These are phyloP conservation scores for Jaminaea rosea DNA, from an alignment of 1,284 basidiomycete genomes.

Conservation along the genomic window DNA sequence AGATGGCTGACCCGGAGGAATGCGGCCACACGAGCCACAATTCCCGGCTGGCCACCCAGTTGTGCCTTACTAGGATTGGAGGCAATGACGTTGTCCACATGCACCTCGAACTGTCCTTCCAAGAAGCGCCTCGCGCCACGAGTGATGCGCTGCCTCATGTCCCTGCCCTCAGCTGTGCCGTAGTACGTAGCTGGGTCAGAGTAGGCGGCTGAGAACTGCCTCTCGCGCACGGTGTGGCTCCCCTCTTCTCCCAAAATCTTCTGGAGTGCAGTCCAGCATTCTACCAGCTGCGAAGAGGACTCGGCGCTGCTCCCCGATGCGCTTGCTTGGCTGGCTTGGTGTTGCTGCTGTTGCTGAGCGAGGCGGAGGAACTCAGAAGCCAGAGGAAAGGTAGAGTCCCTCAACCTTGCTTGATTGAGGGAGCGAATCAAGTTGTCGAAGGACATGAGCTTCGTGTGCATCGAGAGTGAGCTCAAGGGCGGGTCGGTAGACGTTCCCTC, in stretches of 20 bases:
- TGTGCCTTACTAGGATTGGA: slow-evolving; percentile 73
- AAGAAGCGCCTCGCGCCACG: slow-evolving; percentile 64
- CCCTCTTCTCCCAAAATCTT: slow-evolving; percentile 51
- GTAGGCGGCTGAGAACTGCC: slow-evolving; percentile 53
- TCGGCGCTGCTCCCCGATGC: not conserved
- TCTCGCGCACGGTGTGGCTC: slow-evolving; percentile 45
- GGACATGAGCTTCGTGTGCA: slow-evolving; percentile 41
- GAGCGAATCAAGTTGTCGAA: slow-evolving; percentile 37
- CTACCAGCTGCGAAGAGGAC: slow-evolving; percentile 45
- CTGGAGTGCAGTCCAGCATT: slow-evolving; percentile 50
- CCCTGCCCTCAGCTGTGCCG: slow-evolving; percentile 24
- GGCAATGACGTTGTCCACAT: slow-evolving; percentile 79
- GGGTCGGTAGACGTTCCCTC: not conserved
- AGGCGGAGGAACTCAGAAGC: slow-evolving; percentile 9
- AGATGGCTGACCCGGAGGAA: slow-evolving; percentile 39
- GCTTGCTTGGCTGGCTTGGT: too few species aligned
- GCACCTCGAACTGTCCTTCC: slow-evolving; percentile 64
- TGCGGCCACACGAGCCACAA: slow-evolving; percentile 66
- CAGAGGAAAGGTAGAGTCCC: slow-evolving; percentile 10
- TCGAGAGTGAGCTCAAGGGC: not conserved
- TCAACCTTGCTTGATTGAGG: slow-evolving; percentile 38
- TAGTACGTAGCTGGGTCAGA: slow-evolving; percentile 24
- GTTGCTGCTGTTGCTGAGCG: slow-evolving; percentile 12
- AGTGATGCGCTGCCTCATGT: slow-evolving; percentile 55
- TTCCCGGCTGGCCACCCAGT: slow-evolving; percentile 82